Evolutionary conservation across 345 rosid species (phyloP).

Genomic region (Bruguiera sexangula): DNA sequence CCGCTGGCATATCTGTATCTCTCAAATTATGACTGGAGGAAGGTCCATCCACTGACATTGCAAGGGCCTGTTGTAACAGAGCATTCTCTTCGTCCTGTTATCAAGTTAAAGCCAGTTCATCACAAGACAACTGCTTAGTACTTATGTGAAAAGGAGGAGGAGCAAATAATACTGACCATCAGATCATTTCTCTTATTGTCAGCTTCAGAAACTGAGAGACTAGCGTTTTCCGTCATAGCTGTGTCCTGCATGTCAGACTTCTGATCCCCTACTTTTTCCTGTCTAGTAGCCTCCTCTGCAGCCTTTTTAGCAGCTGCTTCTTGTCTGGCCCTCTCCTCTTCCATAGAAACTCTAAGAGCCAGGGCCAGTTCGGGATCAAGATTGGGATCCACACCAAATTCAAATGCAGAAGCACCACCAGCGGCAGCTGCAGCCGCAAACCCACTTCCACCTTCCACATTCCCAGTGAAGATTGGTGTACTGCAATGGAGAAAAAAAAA

Average conservation of each 20-base stretch:
- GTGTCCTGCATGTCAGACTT: slow-evolving; percentile 47
- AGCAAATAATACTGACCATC: slow-evolving; percentile 34
- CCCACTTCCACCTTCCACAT: slow-evolving; percentile 72
- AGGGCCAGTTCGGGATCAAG: slow-evolving; percentile 72
- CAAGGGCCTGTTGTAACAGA: slow-evolving; percentile 53
- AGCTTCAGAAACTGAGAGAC: slow-evolving; percentile 42
- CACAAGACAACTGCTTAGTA: background rate
- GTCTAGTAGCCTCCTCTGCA: slow-evolving; percentile 52
- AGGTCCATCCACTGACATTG: slow-evolving; percentile 61
- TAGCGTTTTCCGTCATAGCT: slow-evolving; percentile 44
- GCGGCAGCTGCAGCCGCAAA: slow-evolving; percentile 68
- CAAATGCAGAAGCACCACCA: slow-evolving; percentile 57
- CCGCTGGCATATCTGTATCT: slow-evolving; percentile 65
- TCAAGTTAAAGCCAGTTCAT: slow-evolving; percentile 4
- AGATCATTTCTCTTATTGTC: slow-evolving; percentile 40
- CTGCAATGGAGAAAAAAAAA: slow-evolving; percentile 28
- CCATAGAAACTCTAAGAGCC: slow-evolving; percentile 77
- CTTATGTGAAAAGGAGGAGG: background rate
- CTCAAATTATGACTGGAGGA: slow-evolving; percentile 39
- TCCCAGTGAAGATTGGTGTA: slow-evolving; percentile 64
- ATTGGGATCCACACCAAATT: slow-evolving; percentile 72
- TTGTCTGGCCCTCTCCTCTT: slow-evolving; percentile 76
- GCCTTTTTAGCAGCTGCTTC: slow-evolving; percentile 76
- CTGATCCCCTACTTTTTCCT: slow-evolving; percentile 48
- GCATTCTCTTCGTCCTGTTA: slow-evolving; percentile 51